Base-by-base conservation (phyloP, 768 basidiomycete genomes). In the Ephemerocybe angulata region DNA sequence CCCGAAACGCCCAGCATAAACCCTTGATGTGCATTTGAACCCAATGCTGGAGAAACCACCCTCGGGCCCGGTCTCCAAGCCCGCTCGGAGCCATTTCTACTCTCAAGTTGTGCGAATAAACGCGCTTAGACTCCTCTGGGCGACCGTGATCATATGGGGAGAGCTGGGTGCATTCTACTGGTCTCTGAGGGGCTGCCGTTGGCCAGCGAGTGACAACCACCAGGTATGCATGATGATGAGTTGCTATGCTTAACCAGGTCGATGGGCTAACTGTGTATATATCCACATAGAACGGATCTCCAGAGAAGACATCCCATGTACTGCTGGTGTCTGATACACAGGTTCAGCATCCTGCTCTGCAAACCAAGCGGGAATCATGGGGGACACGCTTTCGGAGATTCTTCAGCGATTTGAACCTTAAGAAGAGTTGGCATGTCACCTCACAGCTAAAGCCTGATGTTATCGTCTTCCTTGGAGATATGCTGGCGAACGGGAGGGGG, bases 401-500 rank as follows among this genome's bases (percentile, higher is more conserved):
- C 61, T 63, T 84, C 48, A 77, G 79, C 61, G 76, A 86, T 62
- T 58, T 81, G 51, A 85, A 84, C 63, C 64, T 91, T 57, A 80
- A 80, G 58, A 87, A 86, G 68, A 82, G 79, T 54, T 93, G 90
- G 90, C 80, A 75, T 55, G 82, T 83, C 35, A 77, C 77, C 0
- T 78, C 76, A 38, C 73, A 79, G 29, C 64, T 87, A 30, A 78
- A 72, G 41, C 84, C 88, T 2, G 72, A 90, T 58, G 76, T 70
- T 4, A 82, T 90, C n/a, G 76, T 93, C 8, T 87, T 90, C 60
- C 72, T 89, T 3, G 90, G 90, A 5, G 90, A 93, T 64, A 84
- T 88, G 79, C 72, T 92, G 50, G 80, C 86, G 42, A 80, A 81
- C 57, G 84, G 87, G 5, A 78, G 83, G 55, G 75, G 77, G 22